Conservation (phyloP, 441 rosid species). For the Gossypium laxum region DNA sequence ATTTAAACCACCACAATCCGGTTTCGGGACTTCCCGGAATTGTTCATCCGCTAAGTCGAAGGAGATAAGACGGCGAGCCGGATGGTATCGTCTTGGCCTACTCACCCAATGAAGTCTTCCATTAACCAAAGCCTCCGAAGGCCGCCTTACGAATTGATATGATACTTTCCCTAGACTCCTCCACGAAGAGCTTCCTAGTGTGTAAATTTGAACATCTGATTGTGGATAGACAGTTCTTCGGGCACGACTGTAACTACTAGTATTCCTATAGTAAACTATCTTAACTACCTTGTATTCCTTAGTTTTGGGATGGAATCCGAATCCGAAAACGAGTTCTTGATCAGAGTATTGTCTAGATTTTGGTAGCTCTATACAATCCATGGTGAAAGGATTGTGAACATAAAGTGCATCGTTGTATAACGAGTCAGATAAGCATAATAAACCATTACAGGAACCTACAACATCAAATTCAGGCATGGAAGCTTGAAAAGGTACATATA, state of each 20-base stretch:
- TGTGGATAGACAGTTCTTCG: constrained; percentile 42
- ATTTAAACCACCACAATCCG: constrained; percentile 50
- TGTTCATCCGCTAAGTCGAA: constrained; percentile 64
- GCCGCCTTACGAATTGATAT: constrained; percentile 37
- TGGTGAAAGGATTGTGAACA: constrained; percentile 68
- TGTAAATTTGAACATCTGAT: constrained; percentile 66
- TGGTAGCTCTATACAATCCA: constrained; percentile 45
- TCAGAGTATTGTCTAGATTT: constrained; percentile 42
- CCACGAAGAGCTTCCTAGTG: constrained; percentile 50
- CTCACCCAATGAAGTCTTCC: constrained; percentile 78
- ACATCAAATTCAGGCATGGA: constrained; percentile 67
- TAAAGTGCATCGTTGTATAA: constrained; percentile 50
- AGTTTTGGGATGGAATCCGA: constrained; percentile 50
- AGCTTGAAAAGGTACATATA: constrained; percentile 38
- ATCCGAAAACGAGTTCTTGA: constrained; percentile 67
- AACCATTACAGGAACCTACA: constrained; percentile 65
- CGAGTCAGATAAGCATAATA: constrained; percentile 58
- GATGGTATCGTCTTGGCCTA: constrained; percentile 39
- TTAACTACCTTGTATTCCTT: constrained; percentile 56
- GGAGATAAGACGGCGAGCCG: constrained; percentile 50
- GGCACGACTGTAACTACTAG: constrained; percentile 22
- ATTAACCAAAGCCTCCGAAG: constrained; percentile 51
- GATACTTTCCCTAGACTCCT: constrained; percentile 54
- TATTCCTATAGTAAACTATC: constrained; percentile 56
- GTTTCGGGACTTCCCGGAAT: constrained; percentile 61